Evolutionary conservation across 148 eudicot species (phyloP).

Genomic region (Camellia granthamiana): DNA sequence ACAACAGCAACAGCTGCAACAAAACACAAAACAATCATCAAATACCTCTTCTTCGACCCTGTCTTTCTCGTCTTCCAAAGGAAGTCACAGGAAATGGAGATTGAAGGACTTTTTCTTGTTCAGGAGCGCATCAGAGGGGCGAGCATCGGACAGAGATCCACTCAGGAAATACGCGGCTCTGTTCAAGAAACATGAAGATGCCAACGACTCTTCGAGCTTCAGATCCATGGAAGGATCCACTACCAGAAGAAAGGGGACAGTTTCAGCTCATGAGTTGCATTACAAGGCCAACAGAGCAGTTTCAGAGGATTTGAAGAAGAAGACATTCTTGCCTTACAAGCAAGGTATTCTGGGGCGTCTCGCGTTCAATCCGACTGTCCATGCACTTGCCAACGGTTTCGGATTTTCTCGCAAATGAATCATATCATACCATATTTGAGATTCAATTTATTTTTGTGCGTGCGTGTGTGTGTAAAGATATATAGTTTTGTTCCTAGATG

Average conservation of each 20-base stretch:
- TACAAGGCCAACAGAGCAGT: constrained; percentile 61
- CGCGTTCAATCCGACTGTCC: constrained; percentile 49
- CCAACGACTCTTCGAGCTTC: constrained; percentile 33
- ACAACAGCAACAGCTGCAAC: background rate
- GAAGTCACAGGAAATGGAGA: constrained; percentile 53
- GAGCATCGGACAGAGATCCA: constrained; percentile 54
- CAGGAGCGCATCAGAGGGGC: constrained; percentile 80
- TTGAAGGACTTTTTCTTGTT: constrained; percentile 68
- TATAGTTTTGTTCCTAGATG: background rate
- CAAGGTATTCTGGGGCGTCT: constrained; percentile 65
- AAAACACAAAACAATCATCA: constrained; percentile 15
- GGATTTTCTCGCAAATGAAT: constrained; percentile 30
- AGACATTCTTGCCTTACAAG: constrained; percentile 68
- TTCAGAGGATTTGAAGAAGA: constrained; percentile 71
- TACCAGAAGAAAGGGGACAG: constrained; percentile 34
- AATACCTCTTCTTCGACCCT: constrained; percentile 4
- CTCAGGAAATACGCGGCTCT: constrained; percentile 45
- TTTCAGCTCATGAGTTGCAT: constrained; percentile 73
- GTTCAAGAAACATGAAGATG: constrained; percentile 39
- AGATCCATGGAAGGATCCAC: constrained; percentile 27
- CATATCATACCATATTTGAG: background rate
- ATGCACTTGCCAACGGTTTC: constrained; percentile 39
- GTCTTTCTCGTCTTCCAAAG: constrained; percentile 25
- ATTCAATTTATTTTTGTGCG: background rate
- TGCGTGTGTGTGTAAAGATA: background rate